Conservation (phyloP, 192 early-diverging fungal species). For the Backusella westeae region DNA sequence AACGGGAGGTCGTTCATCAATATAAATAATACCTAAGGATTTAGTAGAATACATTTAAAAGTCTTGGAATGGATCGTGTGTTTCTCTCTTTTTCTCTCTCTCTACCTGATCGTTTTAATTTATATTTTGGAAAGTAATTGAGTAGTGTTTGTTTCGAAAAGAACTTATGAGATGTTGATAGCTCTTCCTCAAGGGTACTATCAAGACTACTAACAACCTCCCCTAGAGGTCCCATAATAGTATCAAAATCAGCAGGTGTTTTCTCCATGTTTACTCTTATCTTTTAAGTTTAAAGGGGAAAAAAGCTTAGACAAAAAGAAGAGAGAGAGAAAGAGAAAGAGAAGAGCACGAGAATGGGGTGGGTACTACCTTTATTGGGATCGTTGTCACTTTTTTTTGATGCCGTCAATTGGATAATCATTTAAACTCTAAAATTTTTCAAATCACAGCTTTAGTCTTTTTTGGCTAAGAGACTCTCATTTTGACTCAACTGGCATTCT, state of each 20-base stretch:
- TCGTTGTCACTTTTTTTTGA: neutral
- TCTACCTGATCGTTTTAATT: slow-evolving; percentile 30
- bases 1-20: slow-evolving; percentile 41
- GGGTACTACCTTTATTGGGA: neutral
- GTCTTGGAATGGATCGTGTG: neutral
- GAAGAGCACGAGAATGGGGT: neutral
- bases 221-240: neutral
- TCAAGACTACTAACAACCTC: neutral
- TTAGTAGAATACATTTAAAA: neutral
- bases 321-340: neutral
- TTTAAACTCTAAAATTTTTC: neutral
- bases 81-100: neutral
- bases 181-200: neutral
- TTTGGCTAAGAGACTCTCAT: neutral
- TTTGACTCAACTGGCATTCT: neutral
- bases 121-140: slow-evolving; percentile 38
- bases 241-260: neutral
- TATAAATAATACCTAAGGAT: slow-evolving; percentile 28
- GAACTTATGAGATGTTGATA: slow-evolving; percentile 7
- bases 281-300: neutral
- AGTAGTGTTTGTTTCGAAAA: slow-evolving; percentile 1
- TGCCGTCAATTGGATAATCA: neutral
- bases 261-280: neutral
- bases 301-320: neutral
- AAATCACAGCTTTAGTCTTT: neutral